Evolutionary conservation across 768 basidiomycete species (phyloP).

Genomic region (Porphyrellus cyaneotinctus): DNA sequence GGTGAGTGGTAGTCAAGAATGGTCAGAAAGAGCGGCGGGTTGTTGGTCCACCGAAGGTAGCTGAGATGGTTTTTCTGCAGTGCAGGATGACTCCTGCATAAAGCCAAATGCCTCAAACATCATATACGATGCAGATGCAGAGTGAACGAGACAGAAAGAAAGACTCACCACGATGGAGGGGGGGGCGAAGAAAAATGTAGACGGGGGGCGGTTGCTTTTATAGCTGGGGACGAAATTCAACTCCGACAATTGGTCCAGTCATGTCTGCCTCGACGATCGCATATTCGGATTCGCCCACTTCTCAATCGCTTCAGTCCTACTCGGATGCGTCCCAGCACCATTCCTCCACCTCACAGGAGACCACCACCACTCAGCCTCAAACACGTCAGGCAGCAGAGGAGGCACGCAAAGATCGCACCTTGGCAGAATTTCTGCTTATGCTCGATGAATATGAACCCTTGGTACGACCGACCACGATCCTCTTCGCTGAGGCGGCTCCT

Average conservation of each 20-base stretch:
- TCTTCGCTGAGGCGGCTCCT: background rate
- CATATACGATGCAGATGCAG: slow-evolving; percentile 43
- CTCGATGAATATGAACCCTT: slow-evolving; percentile 95
- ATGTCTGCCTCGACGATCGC: slow-evolving; percentile 32
- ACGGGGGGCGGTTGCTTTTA: slow-evolving; percentile 10
- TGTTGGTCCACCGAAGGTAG: slow-evolving; percentile 71
- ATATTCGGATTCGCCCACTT: slow-evolving; percentile 31
- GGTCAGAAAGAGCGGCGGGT: slow-evolving; percentile 46
- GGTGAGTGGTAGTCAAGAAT: background rate
- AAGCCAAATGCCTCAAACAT: slow-evolving; percentile 97
- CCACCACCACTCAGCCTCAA: slow-evolving; percentile 34
- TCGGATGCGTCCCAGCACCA: slow-evolving; percentile 24
- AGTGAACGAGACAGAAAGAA: slow-evolving; percentile 11
- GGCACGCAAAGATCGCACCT: slow-evolving; percentile 81
- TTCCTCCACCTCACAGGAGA: slow-evolving; percentile 17
- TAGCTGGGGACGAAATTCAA: slow-evolving; percentile 19
- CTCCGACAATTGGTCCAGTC: slow-evolving; percentile 29
- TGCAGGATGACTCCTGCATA: slow-evolving; percentile 62
- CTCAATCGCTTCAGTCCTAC: slow-evolving; percentile 22
- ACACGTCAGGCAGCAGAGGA: slow-evolving; percentile 73
- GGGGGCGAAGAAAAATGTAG: background rate
- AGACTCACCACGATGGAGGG: slow-evolving; percentile 22
- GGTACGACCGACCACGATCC: slow-evolving; percentile 42
- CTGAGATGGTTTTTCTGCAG: slow-evolving; percentile 85
- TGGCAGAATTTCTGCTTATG: slow-evolving; percentile 94